Conservation (phyloP, 1,139 yeast genomes). For the Saccharomyces hybrid region DNA sequence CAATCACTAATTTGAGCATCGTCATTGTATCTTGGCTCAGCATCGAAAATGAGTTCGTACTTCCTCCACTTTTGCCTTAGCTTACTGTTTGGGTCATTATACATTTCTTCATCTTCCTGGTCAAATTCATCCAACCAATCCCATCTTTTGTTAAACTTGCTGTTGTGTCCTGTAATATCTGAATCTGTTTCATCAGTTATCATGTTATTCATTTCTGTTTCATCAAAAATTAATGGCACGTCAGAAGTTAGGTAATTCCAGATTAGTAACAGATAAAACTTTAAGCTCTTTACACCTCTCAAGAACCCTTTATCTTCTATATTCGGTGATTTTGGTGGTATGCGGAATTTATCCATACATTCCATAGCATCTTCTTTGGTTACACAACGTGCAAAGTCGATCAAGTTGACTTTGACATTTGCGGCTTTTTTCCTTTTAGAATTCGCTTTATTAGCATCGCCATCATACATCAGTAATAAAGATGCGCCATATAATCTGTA, state of each 20-base stretch:
- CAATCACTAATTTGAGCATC: constrained; percentile 30
- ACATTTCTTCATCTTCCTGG: constrained; percentile 32
- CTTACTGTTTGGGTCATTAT: constrained; percentile 24
- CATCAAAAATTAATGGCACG: constrained; percentile 27
- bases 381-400: constrained; percentile 93
- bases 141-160: constrained; percentile 25
- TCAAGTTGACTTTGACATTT: constrained; percentile 55
- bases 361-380: constrained; percentile 51
- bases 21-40: constrained; percentile 30
- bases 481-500: constrained; percentile 92
- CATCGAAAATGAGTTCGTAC: constrained; percentile 31
- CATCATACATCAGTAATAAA: constrained; percentile 82
- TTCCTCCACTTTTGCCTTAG: constrained; percentile 32
- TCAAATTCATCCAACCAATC: constrained; percentile 47
- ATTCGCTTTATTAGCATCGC: constrained; percentile 30
- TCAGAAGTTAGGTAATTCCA: constrained; percentile 43
- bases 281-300: constrained; percentile 67
- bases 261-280: constrained; percentile 50
- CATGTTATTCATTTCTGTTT: constrained; percentile 17
- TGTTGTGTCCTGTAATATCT: neutral
- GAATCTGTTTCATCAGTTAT: constrained; percentile 29
- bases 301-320: constrained; percentile 76
- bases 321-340: constrained; percentile 63
- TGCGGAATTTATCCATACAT: constrained; percentile 34
- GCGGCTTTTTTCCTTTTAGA: constrained; percentile 15